phyloP scores from a whole-genome alignment of 2,329 filamentous ascomycete genomes.

The Tolypocladium capitatum region DNA sequence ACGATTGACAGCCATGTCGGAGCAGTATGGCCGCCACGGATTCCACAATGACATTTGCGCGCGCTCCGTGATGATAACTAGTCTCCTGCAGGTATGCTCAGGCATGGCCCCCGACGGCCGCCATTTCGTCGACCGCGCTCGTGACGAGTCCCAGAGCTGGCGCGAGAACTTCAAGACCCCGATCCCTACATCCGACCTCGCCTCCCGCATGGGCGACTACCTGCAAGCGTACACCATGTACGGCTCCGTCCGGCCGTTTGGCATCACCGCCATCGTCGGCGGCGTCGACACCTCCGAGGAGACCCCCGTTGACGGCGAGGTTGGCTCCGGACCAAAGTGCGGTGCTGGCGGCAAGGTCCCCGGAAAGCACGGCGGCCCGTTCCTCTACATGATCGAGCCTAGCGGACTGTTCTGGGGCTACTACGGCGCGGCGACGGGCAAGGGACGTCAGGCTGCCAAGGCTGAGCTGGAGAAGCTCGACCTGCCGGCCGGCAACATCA shows the following conservation, averaged over 20 bases:
- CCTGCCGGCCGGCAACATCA: slow-evolving; percentile 62
- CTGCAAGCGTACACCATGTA: slow-evolving; percentile 97
- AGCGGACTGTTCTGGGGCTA: slow-evolving; percentile 98
- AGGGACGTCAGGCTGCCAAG: slow-evolving; percentile 93
- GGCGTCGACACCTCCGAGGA: slow-evolving; percentile 88
- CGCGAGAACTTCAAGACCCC: slow-evolving; percentile 88
- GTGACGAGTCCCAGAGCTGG: slow-evolving; percentile 87
- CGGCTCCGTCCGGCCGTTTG: slow-evolving; percentile 90
- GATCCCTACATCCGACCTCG: slow-evolving; percentile 77
- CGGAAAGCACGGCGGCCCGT: slow-evolving; percentile 73
- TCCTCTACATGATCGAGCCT: slow-evolving; percentile 97
- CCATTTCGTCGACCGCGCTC: slow-evolving; percentile 87
- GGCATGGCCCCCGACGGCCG: slow-evolving; percentile 90
- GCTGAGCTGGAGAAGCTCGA: slow-evolving; percentile 97
- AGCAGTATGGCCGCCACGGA: slow-evolving; percentile 50
- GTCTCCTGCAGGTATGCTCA: slow-evolving; percentile 63
- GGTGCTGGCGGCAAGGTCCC: slow-evolving; percentile 74
- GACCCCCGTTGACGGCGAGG: slow-evolving; percentile 76
- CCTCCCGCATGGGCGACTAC: slow-evolving; percentile 87
- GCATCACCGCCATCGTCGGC: slow-evolving; percentile 85
- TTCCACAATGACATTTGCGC: background rate
- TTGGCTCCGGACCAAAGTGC: slow-evolving; percentile 63
- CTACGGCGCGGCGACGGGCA: slow-evolving; percentile 94
- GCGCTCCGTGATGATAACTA: background rate
- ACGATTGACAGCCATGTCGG: slow-evolving; percentile 90